Percentiles rank a stretch among this genome's conserved stretches.
Conservation (phyloP, 2,329 filamentous ascomycete genomes). For the Teratosphaeria gauchensis region DNA sequence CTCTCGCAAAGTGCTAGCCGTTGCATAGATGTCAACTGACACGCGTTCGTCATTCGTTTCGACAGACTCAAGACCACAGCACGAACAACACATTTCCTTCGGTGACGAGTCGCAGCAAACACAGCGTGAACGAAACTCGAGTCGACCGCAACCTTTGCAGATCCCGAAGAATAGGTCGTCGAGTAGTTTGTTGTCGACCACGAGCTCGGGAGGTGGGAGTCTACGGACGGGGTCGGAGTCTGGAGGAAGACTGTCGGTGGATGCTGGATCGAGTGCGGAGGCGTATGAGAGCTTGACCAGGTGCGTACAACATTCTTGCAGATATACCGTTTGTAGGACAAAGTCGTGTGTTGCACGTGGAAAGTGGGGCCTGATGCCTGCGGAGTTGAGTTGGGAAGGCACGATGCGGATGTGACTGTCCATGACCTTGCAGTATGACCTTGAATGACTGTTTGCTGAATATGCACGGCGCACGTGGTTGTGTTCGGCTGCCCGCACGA, state of each 20-base stretch:
- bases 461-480: not conserved
- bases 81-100: not conserved
- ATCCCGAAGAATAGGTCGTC: conserved; percentile 42
- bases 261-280: conserved; percentile 55
- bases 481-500: not conserved
- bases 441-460: not conserved
- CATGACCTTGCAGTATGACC: not conserved
- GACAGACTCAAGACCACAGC: not conserved
- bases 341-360: not conserved
- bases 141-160: conserved; percentile 11
- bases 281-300: conserved; percentile 60
- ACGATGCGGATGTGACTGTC: not conserved
- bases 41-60: not conserved
- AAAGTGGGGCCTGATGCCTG: not conserved
- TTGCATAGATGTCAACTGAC: not conserved
- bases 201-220: conserved; percentile 17
- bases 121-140: not conserved
- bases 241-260: conserved; percentile 63
- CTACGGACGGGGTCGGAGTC: conserved; percentile 46
- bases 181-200: conserved; percentile 34
- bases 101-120: not conserved
- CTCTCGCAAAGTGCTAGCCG: not conserved
- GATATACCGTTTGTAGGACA: not conserved
- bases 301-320: conserved; percentile 42
- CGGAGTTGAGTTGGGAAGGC: not conserved